A percentile compares a stretch with the other conserved stretches of the same genome.
Evolutionary conservation across 2,329 filamentous ascomycete genomes (phyloP).

Genomic region (Microcyclospora pomicola): DNA sequence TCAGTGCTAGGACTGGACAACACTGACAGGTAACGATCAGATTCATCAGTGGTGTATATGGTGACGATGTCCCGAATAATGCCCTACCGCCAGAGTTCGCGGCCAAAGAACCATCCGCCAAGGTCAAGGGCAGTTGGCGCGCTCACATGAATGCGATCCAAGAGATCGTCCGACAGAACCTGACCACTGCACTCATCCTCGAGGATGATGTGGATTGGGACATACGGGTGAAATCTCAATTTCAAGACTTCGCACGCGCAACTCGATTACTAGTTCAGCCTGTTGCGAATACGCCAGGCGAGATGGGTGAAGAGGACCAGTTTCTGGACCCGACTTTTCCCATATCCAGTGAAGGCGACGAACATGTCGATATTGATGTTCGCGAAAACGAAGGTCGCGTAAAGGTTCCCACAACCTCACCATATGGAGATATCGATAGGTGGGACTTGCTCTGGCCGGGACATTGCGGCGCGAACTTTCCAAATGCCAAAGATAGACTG

Average conservation of each 20-base stretch:
- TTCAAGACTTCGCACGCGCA: constrained; percentile 24
- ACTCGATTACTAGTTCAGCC: constrained; percentile 25
- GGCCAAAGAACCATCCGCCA: background rate
- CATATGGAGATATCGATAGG: constrained; percentile 11
- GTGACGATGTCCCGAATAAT: no score
- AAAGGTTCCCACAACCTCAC: constrained; percentile 7
- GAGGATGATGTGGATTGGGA: constrained; percentile 35
- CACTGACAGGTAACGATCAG: constrained; percentile 20
- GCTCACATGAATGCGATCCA: constrained; percentile 15
- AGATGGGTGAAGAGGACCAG: constrained; percentile 5
- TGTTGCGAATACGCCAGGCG: constrained; percentile 1
- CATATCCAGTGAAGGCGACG: background rate
- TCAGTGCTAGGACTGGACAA: constrained; percentile 22
- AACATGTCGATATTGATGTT: constrained; percentile 5
- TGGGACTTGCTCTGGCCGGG: constrained; percentile 30
- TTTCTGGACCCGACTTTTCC: constrained; percentile 12
- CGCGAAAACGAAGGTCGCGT: constrained; percentile 1
- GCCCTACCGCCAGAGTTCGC: constrained; percentile 17
- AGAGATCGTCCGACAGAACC: constrained; percentile 23
- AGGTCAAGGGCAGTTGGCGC: constrained; percentile 10
- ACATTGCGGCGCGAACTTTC: constrained; percentile 28
- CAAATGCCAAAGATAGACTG: constrained; percentile 1
- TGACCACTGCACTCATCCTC: constrained; percentile 28
- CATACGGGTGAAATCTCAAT: constrained; percentile 28
- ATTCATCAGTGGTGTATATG: constrained; percentile 11